Percentiles rank a stretch among this genome's conserved stretches.
Conservation (phyloP, 441 rosid genomes). For the Breynia disticha region DNA sequence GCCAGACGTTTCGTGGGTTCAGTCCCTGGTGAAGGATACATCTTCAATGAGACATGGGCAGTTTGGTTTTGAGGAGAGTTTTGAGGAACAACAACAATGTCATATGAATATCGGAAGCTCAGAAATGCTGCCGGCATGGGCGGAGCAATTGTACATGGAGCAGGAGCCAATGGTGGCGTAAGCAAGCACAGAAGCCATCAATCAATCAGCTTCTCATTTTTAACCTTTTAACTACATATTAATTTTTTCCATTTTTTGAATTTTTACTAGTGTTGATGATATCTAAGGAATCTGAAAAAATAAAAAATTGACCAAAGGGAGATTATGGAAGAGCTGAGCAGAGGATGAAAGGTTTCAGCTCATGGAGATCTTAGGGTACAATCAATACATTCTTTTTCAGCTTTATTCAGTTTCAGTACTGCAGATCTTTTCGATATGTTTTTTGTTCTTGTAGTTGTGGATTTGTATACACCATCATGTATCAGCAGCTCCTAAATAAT, state of each 20-base stretch:
- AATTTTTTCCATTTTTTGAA: conserved; percentile 25
- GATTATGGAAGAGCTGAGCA: conserved; percentile 20
- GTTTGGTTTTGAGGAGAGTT: conserved; percentile 24
- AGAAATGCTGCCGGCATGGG: conserved; percentile 47
- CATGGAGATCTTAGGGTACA: conserved; percentile 12
- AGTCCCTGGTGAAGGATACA: conserved; percentile 62
- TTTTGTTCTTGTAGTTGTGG: no score
- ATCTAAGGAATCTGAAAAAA: conserved; percentile 10
- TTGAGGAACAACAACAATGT: conserved; percentile 33
- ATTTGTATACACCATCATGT: no score
- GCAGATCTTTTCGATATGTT: background rate
- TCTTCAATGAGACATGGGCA: conserved; percentile 18
- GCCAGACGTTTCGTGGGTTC: conserved; percentile 83
- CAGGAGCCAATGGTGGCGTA: conserved; percentile 72
- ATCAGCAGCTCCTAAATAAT: no score
- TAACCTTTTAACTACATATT: conserved; percentile 33
- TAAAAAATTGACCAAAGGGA: conserved; percentile 2
- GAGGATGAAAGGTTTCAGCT: conserved; percentile 24
- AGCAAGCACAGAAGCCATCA: conserved; percentile 13
- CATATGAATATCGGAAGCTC: conserved; percentile 23
- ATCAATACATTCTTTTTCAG: conserved; percentile 19
- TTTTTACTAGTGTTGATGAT: conserved; percentile 21
- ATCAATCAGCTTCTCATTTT: conserved; percentile 20
- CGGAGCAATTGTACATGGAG: conserved; percentile 71
- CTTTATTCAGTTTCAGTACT: conserved; percentile 10